Percentiles rank a stretch among this genome's conserved stretches.
Evolutionary conservation across 805 yeast species (phyloP).

Genomic region (Hagleromyces aurorensis): DNA sequence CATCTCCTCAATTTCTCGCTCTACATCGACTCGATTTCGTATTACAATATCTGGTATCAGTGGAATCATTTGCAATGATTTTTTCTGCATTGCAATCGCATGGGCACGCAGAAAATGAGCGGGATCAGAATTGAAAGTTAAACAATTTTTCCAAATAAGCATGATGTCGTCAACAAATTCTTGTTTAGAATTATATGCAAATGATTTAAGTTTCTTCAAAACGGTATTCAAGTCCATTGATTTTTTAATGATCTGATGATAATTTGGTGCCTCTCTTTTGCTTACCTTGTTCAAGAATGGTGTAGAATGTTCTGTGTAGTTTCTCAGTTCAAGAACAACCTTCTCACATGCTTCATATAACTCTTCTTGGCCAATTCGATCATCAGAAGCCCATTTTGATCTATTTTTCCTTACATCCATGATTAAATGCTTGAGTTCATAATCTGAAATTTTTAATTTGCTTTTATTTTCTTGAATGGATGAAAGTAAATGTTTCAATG

Average conservation of each 20-base stretch:
- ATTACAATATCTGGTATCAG: constrained; percentile 84
- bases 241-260: constrained; percentile 76
- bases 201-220: constrained; percentile 74
- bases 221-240: constrained; percentile 98
- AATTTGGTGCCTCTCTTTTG: constrained; percentile 96
- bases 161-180: constrained; percentile 93
- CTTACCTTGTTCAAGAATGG: constrained; percentile 94
- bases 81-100: constrained; percentile 94
- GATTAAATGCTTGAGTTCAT: constrained; percentile 74
- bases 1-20: constrained; percentile 47
- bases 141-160: constrained; percentile 93
- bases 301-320: constrained; percentile 92
- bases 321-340: constrained; percentile 81
- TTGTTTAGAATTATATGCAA: constrained; percentile 74
- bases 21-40: constrained; percentile 64
- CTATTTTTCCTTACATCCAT: constrained; percentile 91
- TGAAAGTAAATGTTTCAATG: constrained; percentile 70
- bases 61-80: constrained; percentile 66
- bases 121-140: constrained; percentile 91
- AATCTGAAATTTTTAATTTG: constrained; percentile 64
- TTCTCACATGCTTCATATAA: constrained; percentile 95
- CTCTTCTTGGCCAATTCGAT: constrained; percentile 94
- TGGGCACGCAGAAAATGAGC: constrained; percentile 84
- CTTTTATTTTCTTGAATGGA: constrained; percentile 76
- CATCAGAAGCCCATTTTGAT: constrained; percentile 97